Evolutionary conservation across 306 rosid genomes (phyloP), one percentile per base, ranked within the genome.

Genomic region (Aeschynomene evenia): DNA sequence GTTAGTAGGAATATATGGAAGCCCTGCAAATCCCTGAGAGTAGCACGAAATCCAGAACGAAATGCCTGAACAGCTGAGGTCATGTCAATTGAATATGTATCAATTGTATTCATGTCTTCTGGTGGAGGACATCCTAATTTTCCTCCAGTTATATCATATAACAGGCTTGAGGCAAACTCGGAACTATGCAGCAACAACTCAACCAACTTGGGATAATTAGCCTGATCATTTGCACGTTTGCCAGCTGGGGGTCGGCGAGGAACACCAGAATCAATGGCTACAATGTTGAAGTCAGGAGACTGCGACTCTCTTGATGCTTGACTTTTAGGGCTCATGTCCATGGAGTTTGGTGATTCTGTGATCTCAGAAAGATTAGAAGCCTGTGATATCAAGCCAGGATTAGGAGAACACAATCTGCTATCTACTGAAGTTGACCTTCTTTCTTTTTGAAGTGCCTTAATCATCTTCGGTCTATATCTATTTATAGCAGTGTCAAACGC

Each of bases 241-340:
- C 97, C 99, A 19, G 89, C 95, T 40, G 99, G 97, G 31, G 99
- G 99, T 11, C 96, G 81, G 66, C 96, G 99, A 70, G 99, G 99
- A 77, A 94, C 99, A 55, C 91, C 88, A 4, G 96, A 92, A 65
- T 92, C 99, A 77, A 94, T 91, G 75, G 97, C 99, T 84, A 89
- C 85, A 68, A 89, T 77, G 73, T 79, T 83, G 23, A 84, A 77
- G 75, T 90, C 96, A 28, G 81, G 76, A 68, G 66, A 70, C 31
- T 42, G 6, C 14, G 62, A 58, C 67, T 77, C 84, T 69, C 63
- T 81, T 6, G 89, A 94, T 37, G 70, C 36, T 68, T 72, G 86
- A 73, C 85, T 84, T 73, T 18, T 71, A 33, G 73, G 72, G 73
- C 84, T 72, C 39, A 49, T 76, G 50, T 72, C 74, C 34, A 68